phyloP scores from a whole-genome alignment of 345 rosid species.

The Carallia pectinifolia region DNA sequence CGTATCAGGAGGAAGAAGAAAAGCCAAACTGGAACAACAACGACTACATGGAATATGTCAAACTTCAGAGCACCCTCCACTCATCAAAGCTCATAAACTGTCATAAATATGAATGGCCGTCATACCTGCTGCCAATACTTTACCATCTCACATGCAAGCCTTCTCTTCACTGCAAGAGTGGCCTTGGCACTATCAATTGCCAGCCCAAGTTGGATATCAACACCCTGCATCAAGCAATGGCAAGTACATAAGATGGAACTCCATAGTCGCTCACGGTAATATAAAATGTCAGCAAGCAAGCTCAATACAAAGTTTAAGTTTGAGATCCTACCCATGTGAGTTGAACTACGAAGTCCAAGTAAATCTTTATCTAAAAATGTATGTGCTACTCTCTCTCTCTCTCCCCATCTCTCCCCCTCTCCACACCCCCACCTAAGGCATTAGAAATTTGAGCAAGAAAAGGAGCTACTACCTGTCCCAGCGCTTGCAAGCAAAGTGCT shows the following conservation, averaged over 20 bases:
- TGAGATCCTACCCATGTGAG: too few species aligned
- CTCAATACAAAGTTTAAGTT: too few species aligned
- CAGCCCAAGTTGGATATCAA: slow-evolving; percentile 97
- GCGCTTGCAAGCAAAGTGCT: slow-evolving; percentile 89
- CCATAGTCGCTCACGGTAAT: too few species aligned
- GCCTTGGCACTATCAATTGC: slow-evolving; percentile 98
- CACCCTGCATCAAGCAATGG: slow-evolving; percentile 56
- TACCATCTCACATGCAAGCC: slow-evolving; percentile 99
- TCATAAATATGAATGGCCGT: background rate
- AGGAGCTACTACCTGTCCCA: slow-evolving; percentile 74
- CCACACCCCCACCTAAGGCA: too few species aligned
- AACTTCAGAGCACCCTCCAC: slow-evolving; percentile 4
- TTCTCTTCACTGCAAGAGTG: slow-evolving; percentile 96
- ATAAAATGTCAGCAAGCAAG: too few species aligned
- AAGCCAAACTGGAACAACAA: background rate
- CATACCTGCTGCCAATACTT: slow-evolving; percentile 99
- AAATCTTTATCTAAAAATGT: too few species aligned
- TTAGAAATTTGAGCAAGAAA: slow-evolving; percentile 16
- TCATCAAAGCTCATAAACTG: slow-evolving; percentile 1
- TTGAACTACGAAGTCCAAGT: too few species aligned
- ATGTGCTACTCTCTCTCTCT: too few species aligned
- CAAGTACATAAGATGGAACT: background rate
- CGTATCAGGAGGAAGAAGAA: background rate
- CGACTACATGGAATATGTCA: background rate
- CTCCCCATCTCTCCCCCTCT: too few species aligned